Base-by-base conservation (phyloP, 2,329 filamentous ascomycete genomes). In the Furcasterigmium furcatum region DNA sequence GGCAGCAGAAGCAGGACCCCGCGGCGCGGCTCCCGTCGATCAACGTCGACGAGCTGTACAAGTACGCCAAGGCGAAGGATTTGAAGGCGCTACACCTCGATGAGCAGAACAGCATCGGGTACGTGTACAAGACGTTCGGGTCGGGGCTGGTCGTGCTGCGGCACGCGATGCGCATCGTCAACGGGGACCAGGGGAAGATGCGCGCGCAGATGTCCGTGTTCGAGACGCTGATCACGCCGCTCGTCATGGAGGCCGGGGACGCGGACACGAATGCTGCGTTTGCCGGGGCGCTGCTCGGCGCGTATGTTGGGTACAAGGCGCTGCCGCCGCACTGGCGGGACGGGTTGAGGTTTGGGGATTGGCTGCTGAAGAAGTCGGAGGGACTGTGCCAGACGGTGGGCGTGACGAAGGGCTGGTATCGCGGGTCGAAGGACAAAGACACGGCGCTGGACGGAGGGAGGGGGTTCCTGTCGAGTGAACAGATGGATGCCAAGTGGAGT, bases 261-360 rank as follows among this genome's bases (percentile, higher is more conserved):
- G 73, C 75, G 4, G 76, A 79, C 49, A 79, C 76, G 1, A 79
- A 79, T 47, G 74, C 73, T 7, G 76, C 72, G 38, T 74, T 73
- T 44, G 74, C 74, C 0, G 75, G 74, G 0, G 72, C 74, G 1
- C 58, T 79, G 1, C 50, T 79, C 1, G 76, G 76, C 1, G 68
- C 65, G 1, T 71, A 69, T 34, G 52, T 77, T 2, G 76, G 76
- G 13, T 73, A 72, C 54, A 65, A 61, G 34, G 58, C 59, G 2
- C 58, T 79, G 4, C 74, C 76, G 0, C 52, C 62, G 1, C 68
- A 76, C 48, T 79, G 76, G 76, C 65, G 67, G 43, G 61, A 71
- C 43, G 75, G 75, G 0, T 60, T 79, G 20, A 56, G 53, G 12
- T 64, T 76, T 45, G 66, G 63, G 2, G 56, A 64, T 10, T 77